These are phyloP conservation scores for Amanita polypyramis DNA, from an alignment of 768 basidiomycete genomes.

Conservation along the genomic window DNA sequence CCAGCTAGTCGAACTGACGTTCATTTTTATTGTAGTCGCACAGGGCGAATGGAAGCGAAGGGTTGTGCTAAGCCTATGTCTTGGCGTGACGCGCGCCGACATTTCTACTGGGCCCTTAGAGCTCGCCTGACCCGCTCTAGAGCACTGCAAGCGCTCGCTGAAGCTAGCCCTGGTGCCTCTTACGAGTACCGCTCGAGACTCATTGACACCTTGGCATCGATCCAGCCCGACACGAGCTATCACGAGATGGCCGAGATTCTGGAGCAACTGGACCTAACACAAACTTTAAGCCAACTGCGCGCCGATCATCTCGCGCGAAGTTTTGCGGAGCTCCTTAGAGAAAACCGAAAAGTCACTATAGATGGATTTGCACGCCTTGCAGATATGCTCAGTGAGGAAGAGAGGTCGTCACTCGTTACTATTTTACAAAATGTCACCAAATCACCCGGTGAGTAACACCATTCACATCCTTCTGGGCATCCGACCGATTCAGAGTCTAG, in stretches of 20 bases:
- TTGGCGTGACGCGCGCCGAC: conserved; percentile 84
- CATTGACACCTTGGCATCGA: conserved; percentile 49
- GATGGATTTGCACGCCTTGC: conserved; percentile 64
- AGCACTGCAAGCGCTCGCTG: conserved; percentile 51
- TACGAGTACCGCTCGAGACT: conserved; percentile 57
- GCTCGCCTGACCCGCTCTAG: conserved; percentile 65
- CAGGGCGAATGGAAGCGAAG: conserved; percentile 96
- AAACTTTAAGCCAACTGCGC: conserved; percentile 53
- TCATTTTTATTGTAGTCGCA: conserved; percentile 47
- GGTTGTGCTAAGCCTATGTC: conserved; percentile 80
- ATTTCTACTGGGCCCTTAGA: conserved; percentile 91
- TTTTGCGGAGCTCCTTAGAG: conserved; percentile 57
- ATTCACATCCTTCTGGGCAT: neutral
- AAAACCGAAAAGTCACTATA: conserved; percentile 69
- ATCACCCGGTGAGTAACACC: conserved; percentile 41
- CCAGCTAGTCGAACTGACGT: conserved; percentile 5
- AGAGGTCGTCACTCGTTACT: conserved; percentile 47
- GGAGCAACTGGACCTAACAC: conserved; percentile 59
- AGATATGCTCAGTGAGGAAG: conserved; percentile 66
- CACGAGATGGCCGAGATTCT: conserved; percentile 52
- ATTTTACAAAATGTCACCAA: conserved; percentile 50
- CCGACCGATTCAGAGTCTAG: conserved; percentile 13
- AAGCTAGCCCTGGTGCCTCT: conserved; percentile 63
- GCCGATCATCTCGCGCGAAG: conserved; percentile 58
- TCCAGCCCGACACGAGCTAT: conserved; percentile 42